Conservation (phyloP, 768 basidiomycete species). For the Cyclocybe aegerita region DNA sequence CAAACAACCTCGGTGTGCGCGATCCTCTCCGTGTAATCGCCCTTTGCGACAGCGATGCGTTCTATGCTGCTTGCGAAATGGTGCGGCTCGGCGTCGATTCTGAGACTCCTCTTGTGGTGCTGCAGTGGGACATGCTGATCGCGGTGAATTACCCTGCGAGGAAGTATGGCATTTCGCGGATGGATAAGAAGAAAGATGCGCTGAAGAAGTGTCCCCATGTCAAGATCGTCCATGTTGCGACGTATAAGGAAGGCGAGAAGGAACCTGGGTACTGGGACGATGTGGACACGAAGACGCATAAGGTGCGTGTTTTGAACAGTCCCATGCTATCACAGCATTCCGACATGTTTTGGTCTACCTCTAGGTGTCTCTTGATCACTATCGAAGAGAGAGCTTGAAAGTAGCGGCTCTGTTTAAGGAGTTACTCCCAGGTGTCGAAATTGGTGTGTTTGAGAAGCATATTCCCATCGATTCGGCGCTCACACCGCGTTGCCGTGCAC, state of each 20-base stretch:
- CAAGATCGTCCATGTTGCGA: constrained; percentile 89
- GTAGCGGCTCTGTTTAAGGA: constrained; percentile 84
- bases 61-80: constrained; percentile 86
- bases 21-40: constrained; percentile 85
- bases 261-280: constrained; percentile 94
- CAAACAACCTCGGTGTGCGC: constrained; percentile 63
- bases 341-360: background rate
- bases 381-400: constrained; percentile 87
- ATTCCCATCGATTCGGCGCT: constrained; percentile 1
- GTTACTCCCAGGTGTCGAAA: constrained; percentile 72
- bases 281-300: constrained; percentile 87
- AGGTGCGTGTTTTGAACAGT: constrained; percentile 45
- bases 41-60: constrained; percentile 89
- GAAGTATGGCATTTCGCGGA: constrained; percentile 89
- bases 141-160: constrained; percentile 97
- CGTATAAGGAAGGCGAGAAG: constrained; percentile 83
- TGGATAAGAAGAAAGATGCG: constrained; percentile 82
- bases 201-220: constrained; percentile 84
- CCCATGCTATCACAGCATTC: background rate
- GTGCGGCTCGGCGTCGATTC: constrained; percentile 66
- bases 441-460: constrained; percentile 48
- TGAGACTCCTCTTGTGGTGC: constrained; percentile 71
- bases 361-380: constrained; percentile 90
- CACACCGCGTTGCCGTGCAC: background rate
- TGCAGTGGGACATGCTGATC: constrained; percentile 88